A percentile compares a stretch with the other conserved stretches of the same genome.
phyloP scores from a whole-genome alignment of 495 filamentous ascomycete genomes.

The Aspergillus sparsus region DNA sequence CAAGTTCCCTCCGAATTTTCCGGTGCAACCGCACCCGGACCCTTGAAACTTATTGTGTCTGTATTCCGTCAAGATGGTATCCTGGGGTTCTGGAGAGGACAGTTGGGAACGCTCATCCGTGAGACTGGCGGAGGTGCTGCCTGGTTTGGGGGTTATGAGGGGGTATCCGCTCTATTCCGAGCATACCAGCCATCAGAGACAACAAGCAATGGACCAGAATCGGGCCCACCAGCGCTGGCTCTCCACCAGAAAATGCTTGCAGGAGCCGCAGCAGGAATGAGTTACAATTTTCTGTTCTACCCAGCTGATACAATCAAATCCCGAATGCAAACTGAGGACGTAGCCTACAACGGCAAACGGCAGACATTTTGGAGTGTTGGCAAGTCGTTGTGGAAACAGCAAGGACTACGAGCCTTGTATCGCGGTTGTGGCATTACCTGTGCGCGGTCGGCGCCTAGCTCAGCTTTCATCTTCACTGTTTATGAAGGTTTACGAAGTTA shows the following conservation, averaged over 20 bases:
- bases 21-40: constrained; percentile 43
- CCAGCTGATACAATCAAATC: constrained; percentile 97
- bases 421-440: constrained; percentile 95
- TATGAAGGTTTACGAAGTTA: constrained; percentile 79
- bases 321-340: constrained; percentile 87
- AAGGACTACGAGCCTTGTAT: constrained; percentile 84
- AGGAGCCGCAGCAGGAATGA: constrained; percentile 88
- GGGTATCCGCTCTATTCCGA: constrained; percentile 66
- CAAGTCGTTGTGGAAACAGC: constrained; percentile 70
- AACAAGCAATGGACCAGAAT: constrained; percentile 1
- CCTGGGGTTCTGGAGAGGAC: constrained; percentile 90
- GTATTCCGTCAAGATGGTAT: constrained; percentile 80
- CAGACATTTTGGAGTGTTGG: constrained; percentile 71
- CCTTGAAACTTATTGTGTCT: constrained; percentile 65
- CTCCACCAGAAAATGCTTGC: constrained; percentile 83
- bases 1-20: constrained; percentile 66
- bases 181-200: constrained; percentile 31
- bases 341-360: constrained; percentile 43
- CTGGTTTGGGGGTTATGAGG: constrained; percentile 96
- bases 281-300: constrained; percentile 95
- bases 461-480: constrained; percentile 94
- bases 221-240: constrained; percentile 27
- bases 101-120: constrained; percentile 87
- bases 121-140: constrained; percentile 91
- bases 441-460: constrained; percentile 80